Conservation (phyloP, 805 yeast species). For the Saturnispora besseyi region DNA sequence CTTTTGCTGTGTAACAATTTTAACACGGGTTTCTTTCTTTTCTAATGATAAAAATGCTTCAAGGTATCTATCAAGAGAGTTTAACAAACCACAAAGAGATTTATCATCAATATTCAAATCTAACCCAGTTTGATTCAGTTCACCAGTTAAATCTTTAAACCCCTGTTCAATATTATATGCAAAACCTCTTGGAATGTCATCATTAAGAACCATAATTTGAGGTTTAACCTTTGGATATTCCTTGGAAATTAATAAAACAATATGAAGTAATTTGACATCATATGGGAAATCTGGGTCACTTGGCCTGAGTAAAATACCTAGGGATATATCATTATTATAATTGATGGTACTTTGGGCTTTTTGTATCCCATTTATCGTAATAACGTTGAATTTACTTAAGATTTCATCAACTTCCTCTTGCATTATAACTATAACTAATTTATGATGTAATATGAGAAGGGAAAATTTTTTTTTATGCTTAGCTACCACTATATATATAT, state of each 20-base stretch:
- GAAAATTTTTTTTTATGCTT: too few species aligned
- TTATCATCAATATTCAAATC: constrained; percentile 18
- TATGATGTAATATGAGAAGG: too few species aligned
- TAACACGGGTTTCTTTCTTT: constrained; percentile 47
- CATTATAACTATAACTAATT: constrained; percentile 11
- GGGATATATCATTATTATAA: constrained; percentile 25
- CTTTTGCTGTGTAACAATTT: constrained; percentile 37
- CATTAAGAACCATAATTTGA: constrained; percentile 47
- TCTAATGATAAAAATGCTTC: constrained; percentile 52
- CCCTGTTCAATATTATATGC: constrained; percentile 62
- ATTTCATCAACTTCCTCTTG: neutral
- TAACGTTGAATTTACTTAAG: constrained; percentile 15
- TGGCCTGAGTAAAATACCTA: constrained; percentile 42
- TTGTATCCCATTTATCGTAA: constrained; percentile 27
- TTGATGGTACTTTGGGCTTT: neutral
- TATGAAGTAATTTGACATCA: constrained; percentile 44
- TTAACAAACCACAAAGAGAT: constrained; percentile 41
- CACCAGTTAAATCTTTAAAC: constrained; percentile 30
- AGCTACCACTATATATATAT: too few species aligned
- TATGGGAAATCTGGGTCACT: constrained; percentile 70
- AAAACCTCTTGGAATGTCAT: constrained; percentile 62
- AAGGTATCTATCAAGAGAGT: constrained; percentile 47
- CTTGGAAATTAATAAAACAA: constrained; percentile 46
- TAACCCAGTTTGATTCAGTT: constrained; percentile 27
- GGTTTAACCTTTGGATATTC: constrained; percentile 47